Evolutionary conservation across 768 basidiomycete genomes (phyloP).

Genomic region (Hygrophoropsis aurantiaca): DNA sequence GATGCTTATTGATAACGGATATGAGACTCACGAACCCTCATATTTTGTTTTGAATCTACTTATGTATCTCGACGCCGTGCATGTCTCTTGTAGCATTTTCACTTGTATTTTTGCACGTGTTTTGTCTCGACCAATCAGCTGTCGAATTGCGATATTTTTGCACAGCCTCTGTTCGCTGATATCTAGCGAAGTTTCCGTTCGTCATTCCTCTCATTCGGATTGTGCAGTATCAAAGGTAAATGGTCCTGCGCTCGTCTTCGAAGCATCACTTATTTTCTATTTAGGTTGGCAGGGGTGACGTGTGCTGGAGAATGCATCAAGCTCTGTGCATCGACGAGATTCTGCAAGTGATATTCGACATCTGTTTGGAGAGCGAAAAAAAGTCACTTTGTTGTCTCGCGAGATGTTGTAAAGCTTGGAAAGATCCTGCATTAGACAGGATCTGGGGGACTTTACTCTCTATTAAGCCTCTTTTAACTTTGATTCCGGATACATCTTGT

Average conservation of each 20-base stretch:
- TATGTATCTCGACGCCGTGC: too few relatives aligned
- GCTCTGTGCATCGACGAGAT: slow-evolving; percentile 52
- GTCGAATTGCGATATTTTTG: too few relatives aligned
- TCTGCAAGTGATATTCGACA: slow-evolving; percentile 41
- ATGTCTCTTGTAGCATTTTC: too few relatives aligned
- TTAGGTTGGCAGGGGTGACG: not conserved
- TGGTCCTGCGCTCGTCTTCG: slow-evolving; percentile 4
- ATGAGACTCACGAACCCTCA: too few relatives aligned
- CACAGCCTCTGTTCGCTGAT: too few relatives aligned
- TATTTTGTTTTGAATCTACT: too few relatives aligned
- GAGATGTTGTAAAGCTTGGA: slow-evolving; percentile 46
- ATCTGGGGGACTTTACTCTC: slow-evolving; percentile 45
- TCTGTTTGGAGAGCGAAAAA: slow-evolving; percentile 26
- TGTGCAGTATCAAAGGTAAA: too few relatives aligned
- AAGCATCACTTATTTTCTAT: not conserved
- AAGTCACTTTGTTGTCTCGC: slow-evolving; percentile 35
- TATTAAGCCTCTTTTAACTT: slow-evolving; percentile 38
- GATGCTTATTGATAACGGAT: too few relatives aligned
- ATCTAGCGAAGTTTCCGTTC: too few relatives aligned
- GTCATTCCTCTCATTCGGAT: too few relatives aligned
- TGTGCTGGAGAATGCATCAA: slow-evolving; percentile 36
- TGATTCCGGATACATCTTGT: slow-evolving; percentile 21
- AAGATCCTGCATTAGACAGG: slow-evolving; percentile 46
- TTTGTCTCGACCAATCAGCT: too few relatives aligned
- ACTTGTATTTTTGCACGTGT: too few relatives aligned